Conservation (phyloP, 2,329 filamentous ascomycete genomes). For the Madurella mycetomatis region DNA sequence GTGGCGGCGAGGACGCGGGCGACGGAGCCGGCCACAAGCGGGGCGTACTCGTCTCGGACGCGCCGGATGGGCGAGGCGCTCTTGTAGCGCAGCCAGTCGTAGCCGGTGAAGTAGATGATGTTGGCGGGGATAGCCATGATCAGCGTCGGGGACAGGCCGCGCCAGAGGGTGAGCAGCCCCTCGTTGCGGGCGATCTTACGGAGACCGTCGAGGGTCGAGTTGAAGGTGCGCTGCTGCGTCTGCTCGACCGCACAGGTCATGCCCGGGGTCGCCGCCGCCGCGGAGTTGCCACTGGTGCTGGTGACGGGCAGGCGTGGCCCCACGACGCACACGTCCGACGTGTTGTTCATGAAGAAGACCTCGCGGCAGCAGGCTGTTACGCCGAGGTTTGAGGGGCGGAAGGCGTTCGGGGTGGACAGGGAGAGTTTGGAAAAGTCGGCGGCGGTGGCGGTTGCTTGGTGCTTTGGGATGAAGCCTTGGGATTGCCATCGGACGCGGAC, state of each 20-base stretch:
- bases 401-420: conserved; percentile 56
- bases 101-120: conserved; percentile 97
- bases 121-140: conserved; percentile 93
- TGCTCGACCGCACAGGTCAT: conserved; percentile 82
- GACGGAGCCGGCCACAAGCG: conserved; percentile 71
- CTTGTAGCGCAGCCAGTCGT: conserved; percentile 85
- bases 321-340: conserved; percentile 75
- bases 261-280: conserved; percentile 9
- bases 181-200: conserved; percentile 94
- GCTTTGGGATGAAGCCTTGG: conserved; percentile 48
- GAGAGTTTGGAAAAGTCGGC: conserved; percentile 54
- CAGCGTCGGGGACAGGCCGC: conserved; percentile 88
- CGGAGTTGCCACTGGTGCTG: conserved; percentile 30
- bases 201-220: conserved; percentile 85
- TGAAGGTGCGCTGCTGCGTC: conserved; percentile 75
- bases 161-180: conserved; percentile 80
- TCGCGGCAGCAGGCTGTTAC: conserved; percentile 94
- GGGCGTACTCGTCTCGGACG: conserved; percentile 66
- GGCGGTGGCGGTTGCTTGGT: conserved; percentile 35
- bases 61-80: conserved; percentile 65
- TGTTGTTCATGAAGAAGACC: conserved; percentile 93
- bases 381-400: conserved; percentile 75
- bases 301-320: conserved; percentile 50
- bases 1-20: conserved; percentile 78
- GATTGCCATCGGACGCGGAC: conserved; percentile 93